Percentiles rank a stretch among this genome's conserved stretches.
These are phyloP conservation scores for Tuber brumale DNA, from an alignment of 495 filamentous ascomycete species.

Conservation along the genomic window DNA sequence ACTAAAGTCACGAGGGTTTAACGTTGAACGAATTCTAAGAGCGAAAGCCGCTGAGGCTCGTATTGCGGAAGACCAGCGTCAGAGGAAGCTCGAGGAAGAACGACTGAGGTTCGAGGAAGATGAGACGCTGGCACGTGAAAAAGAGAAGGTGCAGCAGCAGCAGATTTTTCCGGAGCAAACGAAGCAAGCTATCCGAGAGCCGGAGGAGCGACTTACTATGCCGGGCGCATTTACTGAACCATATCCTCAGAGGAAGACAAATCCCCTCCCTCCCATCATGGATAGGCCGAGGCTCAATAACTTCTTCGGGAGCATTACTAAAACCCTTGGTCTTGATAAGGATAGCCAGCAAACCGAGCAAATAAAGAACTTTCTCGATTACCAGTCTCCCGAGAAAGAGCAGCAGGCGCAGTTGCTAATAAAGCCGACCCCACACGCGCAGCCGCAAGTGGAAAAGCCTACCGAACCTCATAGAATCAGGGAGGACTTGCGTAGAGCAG, in stretches of 20 bases:
- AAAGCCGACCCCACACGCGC: constrained; percentile 34
- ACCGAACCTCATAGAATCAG: constrained; percentile 53
- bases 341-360: constrained; percentile 43
- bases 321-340: constrained; percentile 58
- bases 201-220: constrained; percentile 47
- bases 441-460: constrained; percentile 42
- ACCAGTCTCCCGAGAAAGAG: constrained; percentile 5
- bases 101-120: constrained; percentile 56
- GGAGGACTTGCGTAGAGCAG: constrained; percentile 68
- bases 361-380: constrained; percentile 44
- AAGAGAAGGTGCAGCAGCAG: constrained; percentile 48
- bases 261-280: constrained; percentile 27
- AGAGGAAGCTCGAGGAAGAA: constrained; percentile 72
- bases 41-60: constrained; percentile 75
- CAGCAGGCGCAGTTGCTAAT: constrained; percentile 33
- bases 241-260: constrained; percentile 49
- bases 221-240: constrained; percentile 63
- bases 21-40: constrained; percentile 84
- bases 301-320: constrained; percentile 60
- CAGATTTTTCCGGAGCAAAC: constrained; percentile 32
- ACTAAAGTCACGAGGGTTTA: constrained; percentile 77
- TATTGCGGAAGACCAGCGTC: constrained; percentile 72
- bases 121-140: constrained; percentile 44
- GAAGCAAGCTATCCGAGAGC: constrained; percentile 43
- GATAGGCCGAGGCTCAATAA: constrained; percentile 43